phyloP scores from a whole-genome alignment of 1,284 basidiomycete species.

The Malassezia nana region DNA sequence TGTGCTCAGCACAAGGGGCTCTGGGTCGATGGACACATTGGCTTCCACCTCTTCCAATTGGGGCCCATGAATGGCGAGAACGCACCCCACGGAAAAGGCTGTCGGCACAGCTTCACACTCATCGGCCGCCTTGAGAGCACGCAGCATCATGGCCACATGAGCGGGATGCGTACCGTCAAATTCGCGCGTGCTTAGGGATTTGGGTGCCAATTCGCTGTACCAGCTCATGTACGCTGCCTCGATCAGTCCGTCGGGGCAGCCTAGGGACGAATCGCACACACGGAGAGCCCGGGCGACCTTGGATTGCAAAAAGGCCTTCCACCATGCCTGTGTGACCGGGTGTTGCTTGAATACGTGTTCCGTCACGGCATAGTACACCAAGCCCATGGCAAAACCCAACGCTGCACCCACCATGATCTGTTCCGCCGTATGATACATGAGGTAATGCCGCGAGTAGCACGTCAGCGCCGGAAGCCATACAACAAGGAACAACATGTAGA shows the following conservation, averaged over 20 bases:
- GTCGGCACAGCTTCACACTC: constrained; percentile 64
- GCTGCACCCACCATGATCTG: constrained; percentile 66
- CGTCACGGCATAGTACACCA: constrained; percentile 55
- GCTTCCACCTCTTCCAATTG: constrained; percentile 3
- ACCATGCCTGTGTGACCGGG: background rate
- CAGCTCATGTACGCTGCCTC: constrained; percentile 61
- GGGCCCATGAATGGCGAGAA: constrained; percentile 55
- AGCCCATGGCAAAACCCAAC: constrained; percentile 59
- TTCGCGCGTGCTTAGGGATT: constrained; percentile 44
- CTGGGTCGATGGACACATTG: background rate
- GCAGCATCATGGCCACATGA: constrained; percentile 53
- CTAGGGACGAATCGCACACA: constrained; percentile 67
- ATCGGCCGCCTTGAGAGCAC: constrained; percentile 63
- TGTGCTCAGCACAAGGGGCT: constrained; percentile 56
- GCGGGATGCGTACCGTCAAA: constrained; percentile 17
- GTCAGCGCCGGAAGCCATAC: constrained; percentile 57
- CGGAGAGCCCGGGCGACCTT: constrained; percentile 55
- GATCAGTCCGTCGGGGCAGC: constrained; percentile 63
- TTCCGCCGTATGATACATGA: constrained; percentile 62
- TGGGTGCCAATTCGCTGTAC: constrained; percentile 38
- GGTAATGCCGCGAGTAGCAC: constrained; percentile 66
- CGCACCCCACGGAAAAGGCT: constrained; percentile 90
- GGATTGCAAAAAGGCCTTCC: background rate
- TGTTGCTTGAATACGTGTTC: constrained; percentile 50
- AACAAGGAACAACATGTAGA: constrained; percentile 54